Evolutionary conservation across 768 basidiomycete species (phyloP).

Genomic region (Russula brevipes): DNA sequence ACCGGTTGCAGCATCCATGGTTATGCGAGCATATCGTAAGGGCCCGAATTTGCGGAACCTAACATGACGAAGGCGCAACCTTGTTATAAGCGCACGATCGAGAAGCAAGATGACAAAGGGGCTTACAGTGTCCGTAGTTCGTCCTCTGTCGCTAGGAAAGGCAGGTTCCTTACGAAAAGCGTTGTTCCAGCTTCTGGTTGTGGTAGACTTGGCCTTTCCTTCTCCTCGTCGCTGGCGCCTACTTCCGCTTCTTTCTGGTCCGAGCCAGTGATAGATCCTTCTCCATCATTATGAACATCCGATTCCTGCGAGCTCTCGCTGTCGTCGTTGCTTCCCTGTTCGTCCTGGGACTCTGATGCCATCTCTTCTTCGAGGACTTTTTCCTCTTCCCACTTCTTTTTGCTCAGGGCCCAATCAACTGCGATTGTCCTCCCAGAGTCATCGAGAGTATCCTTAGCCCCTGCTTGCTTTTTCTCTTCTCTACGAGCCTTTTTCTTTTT

Average conservation of each 20-base stretch:
- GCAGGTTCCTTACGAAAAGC: slow-evolving; percentile 89
- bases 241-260: slow-evolving; percentile 39
- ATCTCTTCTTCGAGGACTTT: slow-evolving; percentile 43
- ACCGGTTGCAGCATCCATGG: slow-evolving; percentile 74
- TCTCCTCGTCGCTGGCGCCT: slow-evolving; percentile 30
- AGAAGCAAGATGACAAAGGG: not conserved
- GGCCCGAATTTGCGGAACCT: slow-evolving; percentile 93
- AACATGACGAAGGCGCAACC: not conserved
- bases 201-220: slow-evolving; percentile 54
- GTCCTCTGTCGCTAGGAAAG: slow-evolving; percentile 89
- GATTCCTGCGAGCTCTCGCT: slow-evolving; percentile 32
- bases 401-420: slow-evolving; percentile 95
- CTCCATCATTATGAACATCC: slow-evolving; percentile 41
- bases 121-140: slow-evolving; percentile 80
- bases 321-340: slow-evolving; percentile 31
- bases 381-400: slow-evolving; percentile 84
- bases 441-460: slow-evolving; percentile 34
- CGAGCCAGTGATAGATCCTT: slow-evolving; percentile 8
- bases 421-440: slow-evolving; percentile 63
- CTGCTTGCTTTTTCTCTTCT: slow-evolving; percentile 36
- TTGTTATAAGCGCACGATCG: not conserved
- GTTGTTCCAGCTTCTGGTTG: slow-evolving; percentile 85
- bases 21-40: slow-evolving; percentile 87
- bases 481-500: slow-evolving; percentile 34
- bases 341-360: slow-evolving; percentile 34